Evolutionary conservation across 176 grass and related monocot species (phyloP).

Genomic region (Rhipidocladum racemiflorum): DNA sequence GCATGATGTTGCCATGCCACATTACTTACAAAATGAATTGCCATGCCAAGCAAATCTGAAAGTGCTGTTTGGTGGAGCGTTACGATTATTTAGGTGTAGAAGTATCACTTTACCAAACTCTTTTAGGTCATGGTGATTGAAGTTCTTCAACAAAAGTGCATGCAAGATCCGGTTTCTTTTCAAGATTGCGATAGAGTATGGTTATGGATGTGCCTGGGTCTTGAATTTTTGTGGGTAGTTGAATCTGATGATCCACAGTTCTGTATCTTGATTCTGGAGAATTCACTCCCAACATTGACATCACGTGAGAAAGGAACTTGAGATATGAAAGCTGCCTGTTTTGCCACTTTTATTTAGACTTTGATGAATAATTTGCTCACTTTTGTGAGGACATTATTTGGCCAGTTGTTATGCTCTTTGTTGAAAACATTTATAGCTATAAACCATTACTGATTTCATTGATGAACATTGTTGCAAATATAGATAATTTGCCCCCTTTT

Average conservation of each 20-base stretch:
- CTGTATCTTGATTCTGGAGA: constrained; percentile 11
- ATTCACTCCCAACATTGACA: constrained; percentile 1
- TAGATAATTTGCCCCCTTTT: constrained; percentile 2
- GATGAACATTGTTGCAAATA: neutral
- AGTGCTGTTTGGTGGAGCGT: neutral
- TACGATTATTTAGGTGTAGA: constrained; percentile 6
- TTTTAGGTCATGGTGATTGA: constrained; percentile 6
- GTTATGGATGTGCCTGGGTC: neutral
- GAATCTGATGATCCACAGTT: constrained; percentile 12
- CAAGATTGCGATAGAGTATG: neutral
- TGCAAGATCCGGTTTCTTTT: neutral
- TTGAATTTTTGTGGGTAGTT: neutral
- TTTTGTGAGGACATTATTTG: neutral
- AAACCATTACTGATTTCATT: neutral
- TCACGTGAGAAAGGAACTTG: constrained; percentile 11
- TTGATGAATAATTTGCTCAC: neutral
- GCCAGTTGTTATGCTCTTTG: constrained; percentile 11
- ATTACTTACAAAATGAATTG: neutral
- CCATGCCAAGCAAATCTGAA: neutral
- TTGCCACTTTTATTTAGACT: neutral
- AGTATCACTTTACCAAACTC: constrained; percentile 1
- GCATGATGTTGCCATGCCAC: neutral
- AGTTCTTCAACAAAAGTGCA: neutral
- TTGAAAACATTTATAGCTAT: neutral
- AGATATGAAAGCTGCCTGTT: constrained; percentile 14